phyloP scores from a whole-genome alignment of 2,329 filamentous ascomycete genomes.

The Cyphellophora attinorum region DNA sequence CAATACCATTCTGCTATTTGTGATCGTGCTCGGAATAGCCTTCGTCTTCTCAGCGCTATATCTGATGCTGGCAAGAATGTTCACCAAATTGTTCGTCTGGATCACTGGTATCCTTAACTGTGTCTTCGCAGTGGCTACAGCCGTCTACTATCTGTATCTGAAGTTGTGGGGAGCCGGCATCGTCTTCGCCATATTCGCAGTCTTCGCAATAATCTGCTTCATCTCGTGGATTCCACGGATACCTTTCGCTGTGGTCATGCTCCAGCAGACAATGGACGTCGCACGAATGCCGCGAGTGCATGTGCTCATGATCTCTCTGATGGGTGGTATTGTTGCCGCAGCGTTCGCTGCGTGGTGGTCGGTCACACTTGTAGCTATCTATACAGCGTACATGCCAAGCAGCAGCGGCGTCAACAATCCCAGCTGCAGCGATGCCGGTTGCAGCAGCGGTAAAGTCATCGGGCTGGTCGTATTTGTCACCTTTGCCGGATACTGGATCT shows the following conservation, averaged over 20 bases:
- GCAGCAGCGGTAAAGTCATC: conserved; percentile 67
- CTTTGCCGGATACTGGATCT: conserved; percentile 89
- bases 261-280: conserved; percentile 76
- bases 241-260: conserved; percentile 83
- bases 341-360: conserved; percentile 78
- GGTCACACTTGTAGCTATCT: conserved; percentile 76
- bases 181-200: conserved; percentile 72
- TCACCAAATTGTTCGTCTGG: conserved; percentile 89
- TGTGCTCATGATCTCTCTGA: conserved; percentile 73
- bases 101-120: conserved; percentile 84
- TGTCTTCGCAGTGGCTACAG: conserved; percentile 71
- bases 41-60: conserved; percentile 69
- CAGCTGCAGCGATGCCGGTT: conserved; percentile 46
- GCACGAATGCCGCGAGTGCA: conserved; percentile 69
- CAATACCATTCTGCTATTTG: conserved; percentile 79
- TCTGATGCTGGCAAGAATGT: conserved; percentile 62
- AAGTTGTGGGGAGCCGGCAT: conserved; percentile 77
- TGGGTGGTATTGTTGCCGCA: conserved; percentile 68
- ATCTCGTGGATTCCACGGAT: conserved; percentile 83
- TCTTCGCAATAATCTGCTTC: conserved; percentile 75
- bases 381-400: conserved; percentile 68
- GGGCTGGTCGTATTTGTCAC: conserved; percentile 79
- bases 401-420: conserved; percentile 36
- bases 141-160: conserved; percentile 71
- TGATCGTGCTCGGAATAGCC: conserved; percentile 65